phyloP scores from a whole-genome alignment of 75 land plant genomes.

The Cryptomeria japonica region DNA sequence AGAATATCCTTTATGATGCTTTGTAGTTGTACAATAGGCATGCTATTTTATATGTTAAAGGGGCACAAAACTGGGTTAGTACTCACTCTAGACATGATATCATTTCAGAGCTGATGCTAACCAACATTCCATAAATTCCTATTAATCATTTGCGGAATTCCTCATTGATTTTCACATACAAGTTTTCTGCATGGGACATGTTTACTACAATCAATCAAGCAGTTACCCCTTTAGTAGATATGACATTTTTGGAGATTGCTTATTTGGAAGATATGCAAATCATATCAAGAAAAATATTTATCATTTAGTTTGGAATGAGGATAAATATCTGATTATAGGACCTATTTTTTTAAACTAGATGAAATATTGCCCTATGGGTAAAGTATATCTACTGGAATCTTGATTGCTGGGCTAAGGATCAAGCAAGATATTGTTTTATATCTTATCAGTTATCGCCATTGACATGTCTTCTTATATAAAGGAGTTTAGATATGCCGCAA shows the following conservation, averaged over 20 bases:
- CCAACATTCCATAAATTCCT: not conserved
- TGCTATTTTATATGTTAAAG: not conserved
- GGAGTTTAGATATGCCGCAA: not conserved
- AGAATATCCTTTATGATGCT: too few relatives aligned
- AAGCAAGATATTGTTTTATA: not conserved
- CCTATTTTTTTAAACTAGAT: not conserved
- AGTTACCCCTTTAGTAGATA: not conserved
- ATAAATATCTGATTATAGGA: not conserved
- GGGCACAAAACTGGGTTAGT: not conserved
- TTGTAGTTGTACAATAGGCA: too few relatives aligned
- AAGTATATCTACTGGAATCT: not conserved
- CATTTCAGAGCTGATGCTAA: not conserved
- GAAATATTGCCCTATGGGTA: not conserved
- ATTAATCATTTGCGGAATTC: not conserved
- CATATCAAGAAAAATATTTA: not conserved
- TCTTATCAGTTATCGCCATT: not conserved
- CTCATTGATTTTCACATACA: not conserved
- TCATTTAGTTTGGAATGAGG: not conserved
- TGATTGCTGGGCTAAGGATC: not conserved
- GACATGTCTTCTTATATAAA: not conserved
- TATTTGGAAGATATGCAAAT: not conserved
- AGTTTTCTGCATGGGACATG: not conserved
- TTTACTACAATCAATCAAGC: not conserved
- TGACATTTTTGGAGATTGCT: not conserved
- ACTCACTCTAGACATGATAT: not conserved